These are phyloP conservation scores for Plicaturopsis crispa DNA, from an alignment of 768 basidiomycete species.

Conservation along the genomic window DNA sequence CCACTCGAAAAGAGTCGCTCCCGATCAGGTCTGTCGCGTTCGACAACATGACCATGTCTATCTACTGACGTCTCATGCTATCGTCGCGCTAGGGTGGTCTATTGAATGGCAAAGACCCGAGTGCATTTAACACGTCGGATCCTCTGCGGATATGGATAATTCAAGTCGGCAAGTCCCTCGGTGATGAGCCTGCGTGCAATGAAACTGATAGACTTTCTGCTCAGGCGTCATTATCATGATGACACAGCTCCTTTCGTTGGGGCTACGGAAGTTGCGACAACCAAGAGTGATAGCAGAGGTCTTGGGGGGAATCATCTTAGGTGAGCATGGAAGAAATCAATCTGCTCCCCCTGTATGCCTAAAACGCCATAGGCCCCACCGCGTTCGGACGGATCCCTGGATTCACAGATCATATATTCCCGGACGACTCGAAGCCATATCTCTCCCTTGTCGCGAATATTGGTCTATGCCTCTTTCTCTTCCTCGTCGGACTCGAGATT, in stretches of 20 bases:
- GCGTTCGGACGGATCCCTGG: constrained; percentile 78
- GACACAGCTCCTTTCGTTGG: constrained; percentile 68
- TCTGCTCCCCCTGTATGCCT: not conserved
- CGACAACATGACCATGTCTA: not conserved
- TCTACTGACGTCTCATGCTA: not conserved
- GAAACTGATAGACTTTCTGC: too few species aligned
- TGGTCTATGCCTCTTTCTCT: constrained; percentile 82
- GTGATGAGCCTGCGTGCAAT: constrained; percentile 2
- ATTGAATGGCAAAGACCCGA: constrained; percentile 68
- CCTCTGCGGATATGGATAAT: constrained; percentile 75
- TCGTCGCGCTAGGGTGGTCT: constrained; percentile 53
- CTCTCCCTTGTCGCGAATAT: constrained; percentile 86
- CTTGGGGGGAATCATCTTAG: constrained; percentile 84
- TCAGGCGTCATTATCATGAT: constrained; percentile 77
- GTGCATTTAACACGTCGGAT: constrained; percentile 53
- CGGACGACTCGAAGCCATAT: constrained; percentile 59
- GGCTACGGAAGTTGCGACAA: constrained; percentile 68
- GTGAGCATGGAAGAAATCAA: constrained; percentile 13
- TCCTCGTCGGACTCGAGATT: constrained; percentile 90
- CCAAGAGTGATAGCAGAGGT: constrained; percentile 84
- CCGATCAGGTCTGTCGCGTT: constrained; percentile 29
- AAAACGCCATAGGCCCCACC: constrained; percentile 30
- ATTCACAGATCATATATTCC: constrained; percentile 85
- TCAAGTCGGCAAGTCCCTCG: constrained; percentile 53
- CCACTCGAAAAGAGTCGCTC: constrained; percentile 23